These are phyloP conservation scores for Zygosaccharomyces kombuchaensis DNA, from an alignment of 805 yeast genomes.

Conservation along the genomic window DNA sequence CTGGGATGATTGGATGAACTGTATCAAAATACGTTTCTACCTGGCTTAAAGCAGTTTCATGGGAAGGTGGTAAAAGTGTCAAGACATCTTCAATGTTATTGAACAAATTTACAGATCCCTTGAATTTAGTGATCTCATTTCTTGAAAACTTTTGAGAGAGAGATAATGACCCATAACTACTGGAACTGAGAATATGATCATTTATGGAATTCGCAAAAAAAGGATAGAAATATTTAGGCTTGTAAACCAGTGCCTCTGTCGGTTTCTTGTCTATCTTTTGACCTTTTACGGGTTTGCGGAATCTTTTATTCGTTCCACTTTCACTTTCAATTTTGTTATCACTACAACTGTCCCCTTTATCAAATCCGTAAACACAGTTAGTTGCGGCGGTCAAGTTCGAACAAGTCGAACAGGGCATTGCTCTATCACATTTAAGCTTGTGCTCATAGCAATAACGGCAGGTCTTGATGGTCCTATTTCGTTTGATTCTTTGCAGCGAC, in stretches of 20 bases:
- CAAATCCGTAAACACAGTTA: slow-evolving; percentile 26
- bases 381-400: slow-evolving; percentile 2
- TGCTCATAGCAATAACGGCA: slow-evolving; percentile 28
- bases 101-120: slow-evolving; percentile 7
- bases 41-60: slow-evolving; percentile 14
- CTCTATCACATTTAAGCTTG: slow-evolving; percentile 27
- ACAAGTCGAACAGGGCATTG: slow-evolving; percentile 26
- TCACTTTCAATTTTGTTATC: background rate
- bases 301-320: background rate
- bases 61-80: slow-evolving; percentile 18
- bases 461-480: slow-evolving; percentile 26
- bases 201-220: slow-evolving; percentile 24
- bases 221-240: slow-evolving; percentile 25
- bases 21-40: slow-evolving; percentile 22
- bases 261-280: slow-evolving; percentile 3
- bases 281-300: background rate
- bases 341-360: slow-evolving; percentile 1
- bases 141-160: slow-evolving; percentile 13
- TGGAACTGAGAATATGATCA: slow-evolving; percentile 18
- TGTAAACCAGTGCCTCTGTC: slow-evolving; percentile 14
- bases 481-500: slow-evolving; percentile 18
- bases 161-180: slow-evolving; percentile 8
- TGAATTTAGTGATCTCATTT: slow-evolving; percentile 23
- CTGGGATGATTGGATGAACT: slow-evolving; percentile 29
- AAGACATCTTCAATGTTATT: slow-evolving; percentile 17